These are phyloP conservation scores for Aegilops longissima DNA, from an alignment of 176 grass and related monocot genomes.

Conservation along the genomic window DNA sequence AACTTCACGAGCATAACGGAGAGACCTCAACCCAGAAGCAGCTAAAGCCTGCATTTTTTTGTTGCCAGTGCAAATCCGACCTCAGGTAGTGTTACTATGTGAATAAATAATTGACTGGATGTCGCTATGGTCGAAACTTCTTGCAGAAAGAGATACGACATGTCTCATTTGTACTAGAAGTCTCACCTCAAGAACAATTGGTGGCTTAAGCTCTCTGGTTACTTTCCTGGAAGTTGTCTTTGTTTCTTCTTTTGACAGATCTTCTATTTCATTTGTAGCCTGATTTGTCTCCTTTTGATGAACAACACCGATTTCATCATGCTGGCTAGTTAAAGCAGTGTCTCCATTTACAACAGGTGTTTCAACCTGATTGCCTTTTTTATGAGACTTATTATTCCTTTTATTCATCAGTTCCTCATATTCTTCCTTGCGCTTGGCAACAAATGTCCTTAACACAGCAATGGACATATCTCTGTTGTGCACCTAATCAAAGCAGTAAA, in stretches of 20 bases:
- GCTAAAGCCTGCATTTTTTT: slow-evolving; percentile 76
- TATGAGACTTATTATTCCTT: slow-evolving; percentile 45
- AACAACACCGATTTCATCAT: slow-evolving; percentile 48
- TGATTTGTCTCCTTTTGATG: slow-evolving; percentile 40
- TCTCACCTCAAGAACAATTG: slow-evolving; percentile 85
- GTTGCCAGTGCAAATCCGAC: slow-evolving; percentile 18
- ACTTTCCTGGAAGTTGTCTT: slow-evolving; percentile 61
- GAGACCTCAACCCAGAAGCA: slow-evolving; percentile 86
- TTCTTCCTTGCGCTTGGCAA: slow-evolving; percentile 83
- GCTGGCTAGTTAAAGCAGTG: slow-evolving; percentile 18
- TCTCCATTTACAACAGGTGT: slow-evolving; percentile 45
- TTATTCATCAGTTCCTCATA: slow-evolving; percentile 63
- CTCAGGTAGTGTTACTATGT: slow-evolving; percentile 1
- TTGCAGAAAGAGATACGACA: neutral
- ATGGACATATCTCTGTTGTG: slow-evolving; percentile 99
- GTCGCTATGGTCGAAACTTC: neutral
- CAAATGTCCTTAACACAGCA: slow-evolving; percentile 83
- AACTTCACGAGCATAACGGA: slow-evolving; percentile 84
- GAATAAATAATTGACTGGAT: slow-evolving; percentile 11
- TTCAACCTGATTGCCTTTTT: slow-evolving; percentile 21
- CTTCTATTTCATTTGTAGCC: slow-evolving; percentile 31
- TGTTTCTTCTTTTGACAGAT: slow-evolving; percentile 33
- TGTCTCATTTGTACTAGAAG: slow-evolving; percentile 10
- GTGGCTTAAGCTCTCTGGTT: slow-evolving; percentile 59
- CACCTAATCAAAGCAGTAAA: slow-evolving; percentile 57